Evolutionary conservation across 768 basidiomycete species (phyloP).

Genomic region (Suillus variegatus): DNA sequence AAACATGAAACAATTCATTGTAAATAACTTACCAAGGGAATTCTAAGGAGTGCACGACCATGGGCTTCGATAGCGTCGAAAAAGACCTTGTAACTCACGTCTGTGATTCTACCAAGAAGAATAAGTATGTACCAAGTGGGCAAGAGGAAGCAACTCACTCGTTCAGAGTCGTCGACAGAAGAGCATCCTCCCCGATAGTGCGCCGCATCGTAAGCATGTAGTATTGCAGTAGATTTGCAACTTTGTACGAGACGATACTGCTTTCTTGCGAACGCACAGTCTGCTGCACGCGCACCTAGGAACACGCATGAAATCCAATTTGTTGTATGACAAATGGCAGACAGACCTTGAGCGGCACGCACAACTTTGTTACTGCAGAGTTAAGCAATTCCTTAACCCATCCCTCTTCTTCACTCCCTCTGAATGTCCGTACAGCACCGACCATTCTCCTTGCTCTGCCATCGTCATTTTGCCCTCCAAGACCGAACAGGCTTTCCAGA

Average conservation of each 20-base stretch:
- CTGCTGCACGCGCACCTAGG: constrained; percentile 85
- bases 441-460: constrained; percentile 59
- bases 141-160: constrained; percentile 55
- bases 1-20: background rate
- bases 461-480: constrained; percentile 39
- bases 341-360: constrained; percentile 83
- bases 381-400: constrained; percentile 84
- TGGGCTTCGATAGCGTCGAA: constrained; percentile 86
- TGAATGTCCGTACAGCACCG: constrained; percentile 61
- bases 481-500: constrained; percentile 81
- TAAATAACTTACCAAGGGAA: constrained; percentile 49
- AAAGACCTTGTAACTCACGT: constrained; percentile 80
- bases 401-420: constrained; percentile 66
- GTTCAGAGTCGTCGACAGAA: constrained; percentile 72
- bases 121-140: background rate
- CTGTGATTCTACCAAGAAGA: constrained; percentile 62
- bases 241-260: constrained; percentile 87
- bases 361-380: constrained; percentile 76
- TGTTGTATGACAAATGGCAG: background rate
- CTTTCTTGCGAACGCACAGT: constrained; percentile 94
- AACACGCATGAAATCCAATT: background rate
- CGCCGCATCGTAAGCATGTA: constrained; percentile 91
- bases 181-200: constrained; percentile 84
- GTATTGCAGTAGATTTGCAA: constrained; percentile 94
- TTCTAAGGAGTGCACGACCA: constrained; percentile 61